These are phyloP conservation scores for Arthonia radiata DNA, from an alignment of 495 filamentous ascomycete species.

Conservation along the genomic window DNA sequence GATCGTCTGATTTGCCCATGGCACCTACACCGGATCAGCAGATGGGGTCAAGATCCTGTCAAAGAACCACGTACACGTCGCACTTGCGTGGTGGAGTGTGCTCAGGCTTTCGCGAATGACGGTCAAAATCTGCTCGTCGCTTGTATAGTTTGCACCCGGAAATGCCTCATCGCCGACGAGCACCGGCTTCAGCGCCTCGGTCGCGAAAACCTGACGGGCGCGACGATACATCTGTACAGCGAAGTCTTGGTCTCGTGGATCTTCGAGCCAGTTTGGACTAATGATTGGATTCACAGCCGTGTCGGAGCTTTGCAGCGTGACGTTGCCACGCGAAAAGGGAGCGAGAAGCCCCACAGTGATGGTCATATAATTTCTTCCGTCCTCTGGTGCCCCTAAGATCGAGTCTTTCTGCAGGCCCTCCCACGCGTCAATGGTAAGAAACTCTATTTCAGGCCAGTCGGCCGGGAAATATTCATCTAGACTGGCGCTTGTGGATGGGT, in stretches of 20 bases:
- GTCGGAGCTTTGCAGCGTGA: conserved; percentile 21
- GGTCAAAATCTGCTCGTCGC: conserved; percentile 26
- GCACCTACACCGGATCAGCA: no score
- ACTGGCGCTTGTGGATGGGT: conserved; percentile 4
- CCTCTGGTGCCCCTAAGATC: conserved; percentile 13
- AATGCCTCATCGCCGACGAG: conserved; percentile 20
- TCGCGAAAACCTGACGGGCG: conserved; percentile 18
- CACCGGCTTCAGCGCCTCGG: conserved; percentile 16
- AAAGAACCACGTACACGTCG: conserved; percentile 25
- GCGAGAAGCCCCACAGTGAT: conserved; percentile 18
- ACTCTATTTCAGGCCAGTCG: conserved; percentile 37
- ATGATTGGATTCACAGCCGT: conserved; percentile 23
- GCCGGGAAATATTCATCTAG: conserved; percentile 14
- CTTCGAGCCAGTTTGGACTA: conserved; percentile 26
- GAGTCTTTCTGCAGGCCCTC: conserved; percentile 1
- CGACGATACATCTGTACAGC: conserved; percentile 28
- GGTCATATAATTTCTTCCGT: conserved; percentile 20
- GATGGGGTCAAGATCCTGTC: no score
- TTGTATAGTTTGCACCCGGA: conserved; percentile 21
- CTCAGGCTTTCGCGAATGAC: conserved; percentile 16
- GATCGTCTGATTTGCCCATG: conserved; percentile 6
- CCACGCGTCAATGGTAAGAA: conserved; percentile 10
- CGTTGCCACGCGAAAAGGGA: conserved; percentile 25
- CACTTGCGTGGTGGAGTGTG: conserved; percentile 25
- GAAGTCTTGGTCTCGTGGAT: conserved; percentile 26